A percentile compares a stretch with the other conserved stretches of the same genome.
phyloP scores from a whole-genome alignment of 2,329 filamentous ascomycete genomes.

The Apiospora rasikravindrae region DNA sequence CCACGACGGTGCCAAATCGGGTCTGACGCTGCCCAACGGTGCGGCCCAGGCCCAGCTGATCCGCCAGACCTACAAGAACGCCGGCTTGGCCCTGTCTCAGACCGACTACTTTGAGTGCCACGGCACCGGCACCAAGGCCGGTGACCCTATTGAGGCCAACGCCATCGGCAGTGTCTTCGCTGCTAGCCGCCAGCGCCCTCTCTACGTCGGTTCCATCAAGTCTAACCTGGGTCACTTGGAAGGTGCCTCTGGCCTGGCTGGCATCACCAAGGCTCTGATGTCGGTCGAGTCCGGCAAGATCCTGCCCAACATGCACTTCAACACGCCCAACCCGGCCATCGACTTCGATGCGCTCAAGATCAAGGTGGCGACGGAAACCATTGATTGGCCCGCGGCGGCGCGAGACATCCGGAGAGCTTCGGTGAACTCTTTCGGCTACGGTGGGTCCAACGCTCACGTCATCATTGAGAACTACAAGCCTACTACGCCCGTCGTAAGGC shows the following conservation, averaged over 20 bases:
- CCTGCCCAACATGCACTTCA: conserved; percentile 48
- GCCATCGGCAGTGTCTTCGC: conserved; percentile 45
- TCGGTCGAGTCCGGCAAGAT: conserved; percentile 49
- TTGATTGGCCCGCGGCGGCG: conserved; percentile 46
- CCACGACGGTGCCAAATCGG: conserved; percentile 61
- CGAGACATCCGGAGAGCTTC: conserved; percentile 52
- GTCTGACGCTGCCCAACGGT: conserved; percentile 34
- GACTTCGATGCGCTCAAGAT: conserved; percentile 52
- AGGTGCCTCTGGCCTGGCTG: conserved; percentile 38
- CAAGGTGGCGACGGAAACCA: conserved; percentile 48
- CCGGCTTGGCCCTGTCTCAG: conserved; percentile 20
- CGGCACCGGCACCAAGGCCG: conserved; percentile 53
- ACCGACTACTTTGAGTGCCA: conserved; percentile 49
- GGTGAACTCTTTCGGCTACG: conserved; percentile 64
- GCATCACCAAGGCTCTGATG: conserved; percentile 40
- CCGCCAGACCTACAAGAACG: conserved; percentile 31
- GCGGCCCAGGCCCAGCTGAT: conserved; percentile 36
- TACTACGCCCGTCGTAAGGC: conserved; percentile 7
- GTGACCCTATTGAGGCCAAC: conserved; percentile 51
- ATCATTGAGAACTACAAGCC: conserved; percentile 53
- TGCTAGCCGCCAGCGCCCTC: conserved; percentile 29
- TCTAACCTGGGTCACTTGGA: conserved; percentile 45
- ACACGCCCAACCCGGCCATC: conserved; percentile 39
- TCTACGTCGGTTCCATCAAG: conserved; percentile 45
- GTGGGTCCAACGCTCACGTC: conserved; percentile 61